Base-by-base conservation (phyloP, 192 early-diverging fungal species). In the Coemansia sp. region DNA sequence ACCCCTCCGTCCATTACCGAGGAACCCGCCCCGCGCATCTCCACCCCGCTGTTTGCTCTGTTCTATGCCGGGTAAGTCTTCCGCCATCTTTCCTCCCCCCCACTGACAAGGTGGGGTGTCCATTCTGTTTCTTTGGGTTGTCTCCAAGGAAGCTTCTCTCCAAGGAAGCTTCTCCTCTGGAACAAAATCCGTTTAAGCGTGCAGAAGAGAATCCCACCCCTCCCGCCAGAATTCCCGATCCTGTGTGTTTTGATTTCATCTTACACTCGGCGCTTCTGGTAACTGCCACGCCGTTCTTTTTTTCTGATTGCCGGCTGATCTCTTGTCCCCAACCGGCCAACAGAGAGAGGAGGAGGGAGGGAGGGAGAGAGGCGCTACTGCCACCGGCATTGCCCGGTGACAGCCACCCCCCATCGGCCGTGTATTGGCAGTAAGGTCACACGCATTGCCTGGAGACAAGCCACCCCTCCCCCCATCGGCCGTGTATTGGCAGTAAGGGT, bases 1-100 rank as follows among this genome's bases (percentile, higher is more conserved):
- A n/a, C n/a, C n/a, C n/a, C n/a, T n/a, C n/a, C 38, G 20, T 52
- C 50, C 13, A 41, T 64, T 22, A 52, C 54, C 27, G 67, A 71
- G 37, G 51, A 54, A 9, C 26, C 17, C 13, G 56, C 44, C 0
- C 27, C 60, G 6, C 67, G 38, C 21, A 37, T 71, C 18, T 64
- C 67, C 7, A 45, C 38, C 40, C 47, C 60, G 35, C 45, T 59
- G 43, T 51, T 71, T 38, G 36, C 54, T 34, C 26, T 64, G 26
- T 71, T 71, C 47, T 54, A 54, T 51, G 38, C 62, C 35, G 67
- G 67, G 67, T 64, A 64, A 59, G 54, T 41, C 25, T 21, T 18
- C 25, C 25, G 12, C 14, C 12, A 13, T 36, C 22, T 23, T 8
- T 9, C 3, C 5, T 38, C 20, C 8, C 3, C 19, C n/a, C n/a